Base-by-base conservation (phyloP, 495 filamentous ascomycete genomes). In the Aspergillus conjunctus region DNA sequence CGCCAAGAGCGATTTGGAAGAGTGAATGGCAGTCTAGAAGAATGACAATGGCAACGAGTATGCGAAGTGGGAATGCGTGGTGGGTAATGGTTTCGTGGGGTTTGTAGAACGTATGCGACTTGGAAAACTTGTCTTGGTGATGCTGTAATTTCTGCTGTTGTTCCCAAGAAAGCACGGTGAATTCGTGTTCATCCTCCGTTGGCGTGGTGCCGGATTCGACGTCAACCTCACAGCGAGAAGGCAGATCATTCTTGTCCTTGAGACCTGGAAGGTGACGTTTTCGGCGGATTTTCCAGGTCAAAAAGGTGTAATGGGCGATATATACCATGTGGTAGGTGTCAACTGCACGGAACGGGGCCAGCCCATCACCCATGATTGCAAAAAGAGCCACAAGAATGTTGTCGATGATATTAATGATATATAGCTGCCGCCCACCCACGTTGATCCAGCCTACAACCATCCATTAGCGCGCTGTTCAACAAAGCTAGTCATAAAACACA, bases 261-360 rank as follows among this genome's bases (percentile, higher is more conserved):
- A 92, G 76, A 18, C 84, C 72, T 0, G 85, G 87, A 4, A 93
- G 77, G 8, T 72, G 69, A n/a, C 84, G 78, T 69, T 84, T 83
- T 39, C 80, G 74, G 26, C 90, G 87, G 11, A 88, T 71, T 51
- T 85, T 85, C 89, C 88, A 91, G 1, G 89, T 91, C 33, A 85
- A 71, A 49, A 86, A 83, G 53, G 91, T 85, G 67, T 85, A 84
- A 58, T 81, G 81, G 0, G 86, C 85, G 54, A 91, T 87, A 66
- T 81, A 91, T 41, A 82, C 79, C 88, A 91, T 91, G 66, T 92
- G 89, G 69, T 92, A 93, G 0, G 90, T 93, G 67, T 93, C 90
- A 5, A 91, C 77, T 7, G 84, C 82, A 15, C 90, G 84, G 63
- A 90, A 93, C 6, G 90, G 90, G 7, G 86, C 87, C 14, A 93